phyloP scores from a whole-genome alignment of 805 yeast genomes.

The Kodamaea restingae region DNA sequence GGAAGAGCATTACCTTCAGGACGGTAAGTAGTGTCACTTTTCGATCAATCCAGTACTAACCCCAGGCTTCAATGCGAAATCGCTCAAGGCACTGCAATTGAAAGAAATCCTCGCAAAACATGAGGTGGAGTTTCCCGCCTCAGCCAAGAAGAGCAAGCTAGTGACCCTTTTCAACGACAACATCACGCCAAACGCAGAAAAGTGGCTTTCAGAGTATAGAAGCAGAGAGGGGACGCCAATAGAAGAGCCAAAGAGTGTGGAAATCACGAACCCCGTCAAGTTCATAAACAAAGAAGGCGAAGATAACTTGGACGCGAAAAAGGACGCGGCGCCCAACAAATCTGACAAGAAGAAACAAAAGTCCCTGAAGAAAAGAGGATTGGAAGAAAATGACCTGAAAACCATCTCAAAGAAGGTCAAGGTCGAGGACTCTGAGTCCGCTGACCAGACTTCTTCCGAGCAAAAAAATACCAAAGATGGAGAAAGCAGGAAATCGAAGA shows the following conservation, averaged over 20 bases:
- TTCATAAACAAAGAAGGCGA: too few species aligned
- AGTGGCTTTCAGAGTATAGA: constrained; percentile 31
- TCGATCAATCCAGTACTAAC: constrained; percentile 15
- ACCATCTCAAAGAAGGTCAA: constrained; percentile 3
- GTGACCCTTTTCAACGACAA: constrained; percentile 55
- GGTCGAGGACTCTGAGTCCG: background rate
- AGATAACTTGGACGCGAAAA: too few species aligned
- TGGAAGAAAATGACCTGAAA: constrained; percentile 9
- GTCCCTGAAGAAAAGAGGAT: constrained; percentile 1
- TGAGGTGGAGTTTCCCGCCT: constrained; percentile 55
- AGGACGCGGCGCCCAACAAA: too few species aligned
- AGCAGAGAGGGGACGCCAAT: constrained; percentile 6
- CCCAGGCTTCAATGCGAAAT: constrained; percentile 63
- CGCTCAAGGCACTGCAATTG: constrained; percentile 64
- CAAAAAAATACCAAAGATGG: background rate
- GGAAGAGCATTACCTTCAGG: constrained; percentile 20
- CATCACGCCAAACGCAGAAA: constrained; percentile 46
- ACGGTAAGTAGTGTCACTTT: constrained; percentile 16
- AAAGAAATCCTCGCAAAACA: constrained; percentile 62
- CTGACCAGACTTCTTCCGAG: background rate
- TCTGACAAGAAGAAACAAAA: constrained; percentile 5
- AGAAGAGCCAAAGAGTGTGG: too few species aligned
- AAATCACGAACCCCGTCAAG: too few species aligned
- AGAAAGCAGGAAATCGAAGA: background rate
- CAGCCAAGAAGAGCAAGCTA: constrained; percentile 66